Evolutionary conservation across 2,329 filamentous ascomycete species (phyloP), one percentile per base, ranked within the genome.

Genomic region (Plenodomus lindquistii): DNA sequence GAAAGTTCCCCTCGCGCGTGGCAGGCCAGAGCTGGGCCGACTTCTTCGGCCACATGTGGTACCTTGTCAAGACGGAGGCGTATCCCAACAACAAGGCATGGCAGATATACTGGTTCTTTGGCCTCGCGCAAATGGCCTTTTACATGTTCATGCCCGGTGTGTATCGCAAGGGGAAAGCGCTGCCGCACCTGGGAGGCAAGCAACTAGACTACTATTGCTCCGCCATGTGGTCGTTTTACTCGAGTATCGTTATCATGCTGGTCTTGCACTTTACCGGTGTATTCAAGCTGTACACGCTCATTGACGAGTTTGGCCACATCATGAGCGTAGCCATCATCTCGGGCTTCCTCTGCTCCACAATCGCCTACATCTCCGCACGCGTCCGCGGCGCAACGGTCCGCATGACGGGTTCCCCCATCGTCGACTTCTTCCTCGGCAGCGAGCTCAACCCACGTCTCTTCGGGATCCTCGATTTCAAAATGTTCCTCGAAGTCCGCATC

Each of bases 121-220:
- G 96, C 76, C 72, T 96, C 63, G 88, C 91, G 48, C 89, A 97
- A 76, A 89, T 81, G 47, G 79, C 85, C 35, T 88, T 88, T 70
- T 99, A 99, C 76, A 83, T 93, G 66, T 77, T 86, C 50, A 83
- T 97, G 65, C 94, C 94, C 2, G 94, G 94, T 55, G 85, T 99
- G 54, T 92, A 86, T 76, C 85, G 86, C 50, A 88, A 91, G 68
- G 94, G 94, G 60, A 96, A 96, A 77, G 88, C 93, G 40, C 83
- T 99, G 38, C 83, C 87, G 18, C 89, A 95, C 68, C 81, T 87
- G 65, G 86, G 85, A 50, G 90, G 90, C 65, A 89, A 92, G 80
- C 89, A 95, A 77, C 82, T 99, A 50, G 81, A 82, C 55, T 99
- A 99, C 80, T 97, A 93, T 78, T 99, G 94, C 82, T 96, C 91